Percentiles rank a stretch among this genome's conserved stretches.
phyloP scores from a whole-genome alignment of 345 rosid genomes.

The Moringa oleifera region DNA sequence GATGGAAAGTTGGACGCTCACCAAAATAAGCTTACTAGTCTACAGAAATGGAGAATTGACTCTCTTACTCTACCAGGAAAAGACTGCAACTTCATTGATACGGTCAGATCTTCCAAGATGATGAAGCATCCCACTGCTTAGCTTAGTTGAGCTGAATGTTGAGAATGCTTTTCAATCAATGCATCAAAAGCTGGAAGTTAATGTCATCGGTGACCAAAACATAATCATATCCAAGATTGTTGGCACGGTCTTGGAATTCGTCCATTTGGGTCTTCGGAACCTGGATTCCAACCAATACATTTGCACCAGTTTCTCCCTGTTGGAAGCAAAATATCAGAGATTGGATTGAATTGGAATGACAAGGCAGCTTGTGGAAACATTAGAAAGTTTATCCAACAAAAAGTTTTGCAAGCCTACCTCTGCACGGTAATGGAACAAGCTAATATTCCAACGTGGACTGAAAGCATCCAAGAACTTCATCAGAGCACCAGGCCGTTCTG shows the following conservation, averaged over 20 bases:
- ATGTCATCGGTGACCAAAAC: constrained; percentile 56
- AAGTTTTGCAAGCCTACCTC: constrained; percentile 40
- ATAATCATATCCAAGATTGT: constrained; percentile 67
- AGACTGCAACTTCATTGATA: no score
- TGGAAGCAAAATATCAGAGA: constrained; percentile 6
- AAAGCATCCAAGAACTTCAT: constrained; percentile 89
- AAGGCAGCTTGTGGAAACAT: neutral
- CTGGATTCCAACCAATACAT: constrained; percentile 87
- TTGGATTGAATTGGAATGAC: neutral
- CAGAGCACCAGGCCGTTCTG: constrained; percentile 93
- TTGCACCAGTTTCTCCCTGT: constrained; percentile 95
- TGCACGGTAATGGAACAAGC: constrained; percentile 87
- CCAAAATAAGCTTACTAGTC: no score
- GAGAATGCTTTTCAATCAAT: constrained; percentile 18
- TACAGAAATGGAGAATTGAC: no score
- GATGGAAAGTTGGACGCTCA: no score
- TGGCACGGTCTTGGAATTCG: constrained; percentile 51
- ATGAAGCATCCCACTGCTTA: neutral
- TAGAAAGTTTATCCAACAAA: no score
- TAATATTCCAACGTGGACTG: constrained; percentile 96
- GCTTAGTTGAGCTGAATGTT: neutral
- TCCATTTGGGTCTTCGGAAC: constrained; percentile 47
- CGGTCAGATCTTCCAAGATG: no score
- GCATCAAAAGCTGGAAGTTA: constrained; percentile 69
- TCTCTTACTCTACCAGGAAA: no score